Percentiles rank a stretch among this genome's conserved stretches.
These are phyloP conservation scores for Panicum hallii DNA, from an alignment of 202 grass and related monocot genomes.

Conservation along the genomic window DNA sequence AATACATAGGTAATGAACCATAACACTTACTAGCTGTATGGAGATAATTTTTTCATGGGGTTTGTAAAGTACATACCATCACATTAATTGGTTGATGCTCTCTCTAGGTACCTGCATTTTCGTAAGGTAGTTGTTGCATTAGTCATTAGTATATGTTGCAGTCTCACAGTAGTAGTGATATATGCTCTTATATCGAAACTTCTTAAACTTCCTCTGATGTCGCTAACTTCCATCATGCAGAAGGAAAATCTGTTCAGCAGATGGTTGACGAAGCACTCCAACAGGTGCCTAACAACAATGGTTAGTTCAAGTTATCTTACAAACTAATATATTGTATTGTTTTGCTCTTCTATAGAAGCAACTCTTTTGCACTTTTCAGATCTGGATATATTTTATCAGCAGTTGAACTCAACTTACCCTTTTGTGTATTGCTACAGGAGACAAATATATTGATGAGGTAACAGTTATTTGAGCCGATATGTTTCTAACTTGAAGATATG, in stretches of 20 bases:
- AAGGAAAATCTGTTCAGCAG: conserved; percentile 96
- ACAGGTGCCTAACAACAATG: conserved; percentile 72
- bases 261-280: conserved; percentile 94
- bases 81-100: neutral
- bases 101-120: neutral
- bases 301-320: conserved; percentile 57
- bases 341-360: neutral
- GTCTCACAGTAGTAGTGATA: neutral
- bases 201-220: conserved; percentile 30
- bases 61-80: conserved; percentile 2
- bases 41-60: neutral
- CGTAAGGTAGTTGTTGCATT: neutral
- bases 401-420: conserved; percentile 42
- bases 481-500: conserved; percentile 37
- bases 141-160: neutral
- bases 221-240: conserved; percentile 51
- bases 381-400: conserved; percentile 25
- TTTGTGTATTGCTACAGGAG: conserved; percentile 67
- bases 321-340: neutral
- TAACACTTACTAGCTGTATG: neutral
- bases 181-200: neutral
- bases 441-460: conserved; percentile 92
- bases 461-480: conserved; percentile 38
- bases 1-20: neutral
- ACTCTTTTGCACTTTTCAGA: conserved; percentile 23